Evolutionary conservation across 768 basidiomycete genomes (phyloP).

Genomic region (Rhodotorula babjevae): DNA sequence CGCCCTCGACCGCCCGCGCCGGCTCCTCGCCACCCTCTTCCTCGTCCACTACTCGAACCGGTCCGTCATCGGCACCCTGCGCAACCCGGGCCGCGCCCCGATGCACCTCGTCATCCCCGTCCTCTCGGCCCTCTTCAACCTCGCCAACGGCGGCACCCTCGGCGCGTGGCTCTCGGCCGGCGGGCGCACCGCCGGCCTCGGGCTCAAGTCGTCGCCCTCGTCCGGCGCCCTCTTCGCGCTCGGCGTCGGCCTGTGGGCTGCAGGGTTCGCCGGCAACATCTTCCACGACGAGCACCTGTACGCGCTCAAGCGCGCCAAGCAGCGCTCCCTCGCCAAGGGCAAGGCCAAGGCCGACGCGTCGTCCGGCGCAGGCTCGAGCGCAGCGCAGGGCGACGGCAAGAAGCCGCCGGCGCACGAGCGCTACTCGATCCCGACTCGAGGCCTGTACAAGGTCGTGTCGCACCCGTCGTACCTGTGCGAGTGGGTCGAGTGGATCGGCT

Average conservation of each 20-base stretch:
- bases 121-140: conserved; percentile 61
- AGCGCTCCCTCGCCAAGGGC: conserved; percentile 46
- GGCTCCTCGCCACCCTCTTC: conserved; percentile 59
- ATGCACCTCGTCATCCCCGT: conserved; percentile 65
- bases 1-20: conserved; percentile 48
- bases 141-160: conserved; percentile 57
- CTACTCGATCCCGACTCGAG: conserved; percentile 51
- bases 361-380: conserved; percentile 5
- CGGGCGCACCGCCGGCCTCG: not conserved
- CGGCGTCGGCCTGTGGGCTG: conserved; percentile 56
- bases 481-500: conserved; percentile 91
- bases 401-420: conserved; percentile 30
- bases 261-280: conserved; percentile 73
- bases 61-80: conserved; percentile 69
- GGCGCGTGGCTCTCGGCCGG: conserved; percentile 18
- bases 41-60: conserved; percentile 79
- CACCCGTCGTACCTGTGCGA: conserved; percentile 94
- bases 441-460: conserved; percentile 75
- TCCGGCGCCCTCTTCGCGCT: conserved; percentile 30
- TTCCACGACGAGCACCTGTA: conserved; percentile 85
- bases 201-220: not conserved
- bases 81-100: conserved; percentile 69
- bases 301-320: conserved; percentile 52
- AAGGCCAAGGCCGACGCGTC: not conserved
- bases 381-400: conserved; percentile 44